phyloP scores from a whole-genome alignment of 768 basidiomycete genomes.

The Cystofilobasidium capitatum region DNA sequence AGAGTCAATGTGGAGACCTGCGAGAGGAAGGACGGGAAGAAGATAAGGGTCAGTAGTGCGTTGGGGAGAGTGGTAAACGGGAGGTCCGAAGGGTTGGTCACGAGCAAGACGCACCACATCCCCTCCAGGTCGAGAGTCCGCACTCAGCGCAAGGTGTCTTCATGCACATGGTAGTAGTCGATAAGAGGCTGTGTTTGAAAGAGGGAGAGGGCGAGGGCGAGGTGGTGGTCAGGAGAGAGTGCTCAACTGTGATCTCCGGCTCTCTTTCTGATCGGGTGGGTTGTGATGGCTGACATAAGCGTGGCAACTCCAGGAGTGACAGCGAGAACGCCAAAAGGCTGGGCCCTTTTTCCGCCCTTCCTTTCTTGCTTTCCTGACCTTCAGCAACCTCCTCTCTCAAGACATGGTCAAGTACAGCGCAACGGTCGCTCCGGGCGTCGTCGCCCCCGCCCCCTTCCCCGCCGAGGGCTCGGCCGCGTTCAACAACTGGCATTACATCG shows the following conservation, averaged over 20 bases:
- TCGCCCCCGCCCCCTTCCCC: slow-evolving; percentile 38
- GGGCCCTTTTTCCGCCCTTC: too few species aligned
- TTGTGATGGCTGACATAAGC: too few species aligned
- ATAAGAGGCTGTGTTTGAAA: too few species aligned
- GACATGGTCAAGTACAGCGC: too few species aligned
- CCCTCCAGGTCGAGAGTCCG: slow-evolving; percentile 15
- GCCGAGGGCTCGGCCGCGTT: slow-evolving; percentile 40
- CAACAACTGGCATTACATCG: slow-evolving; percentile 55
- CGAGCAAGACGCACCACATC: slow-evolving; percentile 21
- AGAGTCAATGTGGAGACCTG: slow-evolving; percentile 25
- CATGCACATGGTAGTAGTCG: slow-evolving; percentile 26
- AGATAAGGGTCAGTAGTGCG: slow-evolving; percentile 7
- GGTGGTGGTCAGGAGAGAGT: too few species aligned
- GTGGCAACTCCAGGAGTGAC: too few species aligned
- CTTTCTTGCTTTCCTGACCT: too few species aligned
- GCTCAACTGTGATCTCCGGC: too few species aligned
- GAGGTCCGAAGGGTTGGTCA: neutral
- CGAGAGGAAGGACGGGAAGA: slow-evolving; percentile 9
- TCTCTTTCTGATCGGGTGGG: too few species aligned
- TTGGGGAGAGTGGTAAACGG: neutral
- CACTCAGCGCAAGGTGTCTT: slow-evolving; percentile 10
- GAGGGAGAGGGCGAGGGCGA: too few species aligned
- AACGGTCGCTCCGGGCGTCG: slow-evolving; percentile 22
- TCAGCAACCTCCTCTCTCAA: too few species aligned
- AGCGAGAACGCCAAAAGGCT: too few species aligned